phyloP scores from a whole-genome alignment of 2,329 filamentous ascomycete species.

The Xylariaceae sp. region DNA sequence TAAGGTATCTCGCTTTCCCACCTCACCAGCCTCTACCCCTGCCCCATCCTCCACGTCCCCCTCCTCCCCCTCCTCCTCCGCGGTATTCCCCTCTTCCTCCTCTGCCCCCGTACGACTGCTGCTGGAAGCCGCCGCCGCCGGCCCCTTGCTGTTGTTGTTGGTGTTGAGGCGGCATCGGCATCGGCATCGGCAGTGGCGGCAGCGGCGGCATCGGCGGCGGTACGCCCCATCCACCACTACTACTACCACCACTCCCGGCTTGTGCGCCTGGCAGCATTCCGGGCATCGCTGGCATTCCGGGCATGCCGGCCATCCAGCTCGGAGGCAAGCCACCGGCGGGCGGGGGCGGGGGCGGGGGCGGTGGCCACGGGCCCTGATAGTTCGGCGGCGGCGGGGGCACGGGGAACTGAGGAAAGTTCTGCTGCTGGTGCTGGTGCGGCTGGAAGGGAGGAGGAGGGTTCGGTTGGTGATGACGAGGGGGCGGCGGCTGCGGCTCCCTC shows the following conservation, averaged over 20 bases:
- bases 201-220: too few relatives aligned
- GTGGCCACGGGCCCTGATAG: constrained; percentile 17
- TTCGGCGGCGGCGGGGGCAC: constrained; percentile 20
- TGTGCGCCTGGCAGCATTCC: constrained; percentile 13
- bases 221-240: constrained; percentile 11
- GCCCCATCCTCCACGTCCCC: constrained; percentile 18
- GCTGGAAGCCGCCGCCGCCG: constrained; percentile 18
- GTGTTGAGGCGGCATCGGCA: constrained; percentile 12
- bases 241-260: too few relatives aligned
- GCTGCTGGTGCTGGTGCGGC: constrained; percentile 11
- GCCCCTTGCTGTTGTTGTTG: constrained; percentile 11
- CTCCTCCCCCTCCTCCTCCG: constrained; percentile 20
- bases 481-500: constrained; percentile 7
- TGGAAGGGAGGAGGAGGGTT: too few relatives aligned
- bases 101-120: too few relatives aligned
- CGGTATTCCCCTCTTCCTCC: constrained; percentile 24
- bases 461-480: constrained; percentile 3
- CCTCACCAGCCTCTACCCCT: constrained; percentile 21
- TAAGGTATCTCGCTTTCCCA: too few relatives aligned
- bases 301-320: constrained; percentile 17
- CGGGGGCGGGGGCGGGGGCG: constrained; percentile 16
- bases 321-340: constrained; percentile 13
- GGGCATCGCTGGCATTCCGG: constrained; percentile 11
- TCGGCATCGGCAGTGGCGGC: too few relatives aligned
- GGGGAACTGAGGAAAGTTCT: constrained; percentile 15